Percentiles rank a stretch among this genome's conserved stretches.
phyloP scores from a whole-genome alignment of 257 asterid genomes.

The Solanum lycopersicoides region DNA sequence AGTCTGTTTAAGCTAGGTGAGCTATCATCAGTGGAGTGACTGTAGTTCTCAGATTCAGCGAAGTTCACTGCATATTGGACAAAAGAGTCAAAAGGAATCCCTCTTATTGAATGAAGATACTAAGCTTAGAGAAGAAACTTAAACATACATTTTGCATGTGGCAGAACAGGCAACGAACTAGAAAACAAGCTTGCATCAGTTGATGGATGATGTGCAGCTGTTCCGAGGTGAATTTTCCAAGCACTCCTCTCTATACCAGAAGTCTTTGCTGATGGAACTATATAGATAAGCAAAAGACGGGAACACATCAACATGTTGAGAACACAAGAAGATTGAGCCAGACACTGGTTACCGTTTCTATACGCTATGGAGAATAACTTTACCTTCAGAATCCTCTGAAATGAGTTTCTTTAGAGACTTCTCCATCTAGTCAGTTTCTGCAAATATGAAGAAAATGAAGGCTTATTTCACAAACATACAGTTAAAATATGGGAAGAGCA shows the following conservation, averaged over 20 bases:
- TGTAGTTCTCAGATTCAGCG: constrained; percentile 29
- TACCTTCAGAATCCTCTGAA: constrained; percentile 18
- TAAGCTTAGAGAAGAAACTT: not conserved
- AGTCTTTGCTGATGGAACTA: constrained; percentile 14
- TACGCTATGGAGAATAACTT: not conserved
- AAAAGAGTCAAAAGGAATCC: not conserved
- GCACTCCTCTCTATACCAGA: constrained; percentile 31
- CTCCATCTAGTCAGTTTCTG: constrained; percentile 17
- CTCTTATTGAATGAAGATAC: not conserved
- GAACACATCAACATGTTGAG: not conserved
- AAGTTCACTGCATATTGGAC: constrained; percentile 43
- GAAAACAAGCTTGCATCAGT: constrained; percentile 80
- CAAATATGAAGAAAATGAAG: not conserved
- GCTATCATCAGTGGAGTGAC: constrained; percentile 38
- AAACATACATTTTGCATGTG: constrained; percentile 53
- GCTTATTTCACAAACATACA: too few relatives aligned
- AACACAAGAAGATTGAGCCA: constrained; percentile 14
- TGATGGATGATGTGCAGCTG: constrained; percentile 34
- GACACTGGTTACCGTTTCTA: constrained; percentile 8
- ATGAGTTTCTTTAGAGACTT: constrained; percentile 5
- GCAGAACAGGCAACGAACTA: constrained; percentile 65
- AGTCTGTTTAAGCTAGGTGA: constrained; percentile 36
- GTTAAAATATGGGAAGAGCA: too few relatives aligned
- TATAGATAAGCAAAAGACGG: not conserved
- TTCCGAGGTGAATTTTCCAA: constrained; percentile 48